Evolutionary conservation across 2,329 filamentous ascomycete species (phyloP), one percentile per base, ranked within the genome.

Genomic region (Macrophomina pseudophaseolina): DNA sequence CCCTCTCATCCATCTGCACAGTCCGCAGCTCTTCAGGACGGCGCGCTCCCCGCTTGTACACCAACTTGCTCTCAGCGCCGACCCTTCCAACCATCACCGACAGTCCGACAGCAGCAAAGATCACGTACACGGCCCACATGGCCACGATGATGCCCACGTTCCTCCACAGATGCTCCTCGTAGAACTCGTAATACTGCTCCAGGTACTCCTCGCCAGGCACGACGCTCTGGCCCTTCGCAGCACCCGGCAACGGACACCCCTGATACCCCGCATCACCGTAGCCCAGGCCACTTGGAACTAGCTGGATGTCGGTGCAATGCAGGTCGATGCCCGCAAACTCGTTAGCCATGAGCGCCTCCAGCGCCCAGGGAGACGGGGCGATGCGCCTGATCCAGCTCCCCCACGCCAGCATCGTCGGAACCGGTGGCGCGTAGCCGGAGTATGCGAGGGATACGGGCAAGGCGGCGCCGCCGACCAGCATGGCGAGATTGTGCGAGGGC

Each of bases 311-410:
- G 2, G 81, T 80, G 69, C 88, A 90, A 66, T 83, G 72, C 30
- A 90, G 81, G 2, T 83, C 75, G 1, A 88, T 75, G 33, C 77
- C 79, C 68, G 90, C 83, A 66, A 93, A 92, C 73, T 93, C 90
- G 70, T 93, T 93, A 0, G 88, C 82, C 72, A 92, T 82, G 0
- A 93, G 75, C 0, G 85, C 86, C 70, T 92, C 88, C 65, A 92
- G 92, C 0, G 83, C 88, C 66, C 91, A 92, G 0, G 90, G 86
- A 3, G 92, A 78, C 0, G 90, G 90, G 69, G 80, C 80, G 68
- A 81, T 75, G 73, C 79, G 80, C 6, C 74, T 68, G 11, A 80
- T 66, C 79, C 78, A 80, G 4, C 70, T 72, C 35, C 79, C 78
- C 77, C 77, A 79, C 0, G 74, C 74, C 62, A 76, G 75, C 78